phyloP scores from a whole-genome alignment of 2,329 filamentous ascomycete genomes.

The Trichophyton rubrum region DNA sequence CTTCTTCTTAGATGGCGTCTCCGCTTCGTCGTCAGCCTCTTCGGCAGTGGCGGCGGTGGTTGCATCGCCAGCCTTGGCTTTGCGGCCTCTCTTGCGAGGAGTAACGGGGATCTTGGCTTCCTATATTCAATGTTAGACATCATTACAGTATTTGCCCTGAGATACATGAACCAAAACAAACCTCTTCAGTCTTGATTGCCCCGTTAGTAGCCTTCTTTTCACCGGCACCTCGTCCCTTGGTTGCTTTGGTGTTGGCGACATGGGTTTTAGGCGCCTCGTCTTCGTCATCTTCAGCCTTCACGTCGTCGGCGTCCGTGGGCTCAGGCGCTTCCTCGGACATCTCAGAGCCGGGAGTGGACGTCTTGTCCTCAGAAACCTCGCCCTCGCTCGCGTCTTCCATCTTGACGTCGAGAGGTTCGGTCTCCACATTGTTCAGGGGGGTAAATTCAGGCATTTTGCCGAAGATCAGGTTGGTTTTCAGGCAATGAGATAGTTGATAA shows the following conservation, averaged over 20 bases:
- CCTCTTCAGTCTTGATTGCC: not conserved
- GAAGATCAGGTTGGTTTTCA: not conserved
- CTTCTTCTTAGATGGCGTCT: conserved; percentile 1
- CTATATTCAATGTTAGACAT: not conserved
- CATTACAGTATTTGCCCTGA: not conserved
- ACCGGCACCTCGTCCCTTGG: not conserved
- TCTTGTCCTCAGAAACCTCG: not conserved
- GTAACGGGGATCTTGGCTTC: conserved; percentile 11
- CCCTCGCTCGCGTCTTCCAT: not conserved
- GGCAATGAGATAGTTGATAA: too few relatives aligned
- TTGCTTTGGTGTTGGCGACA: not conserved
- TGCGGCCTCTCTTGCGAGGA: conserved; percentile 1
- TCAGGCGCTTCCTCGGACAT: not conserved
- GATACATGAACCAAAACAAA: not conserved
- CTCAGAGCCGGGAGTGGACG: not conserved
- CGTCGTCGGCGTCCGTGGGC: not conserved
- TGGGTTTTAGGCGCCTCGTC: not conserved
- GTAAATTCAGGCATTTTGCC: conserved; percentile 10
- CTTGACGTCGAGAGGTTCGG: not conserved
- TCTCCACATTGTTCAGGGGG: conserved; percentile 9
- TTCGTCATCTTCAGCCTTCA: not conserved
- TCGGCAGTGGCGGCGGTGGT: not conserved
- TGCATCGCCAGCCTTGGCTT: conserved; percentile 4
- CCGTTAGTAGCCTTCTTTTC: not conserved
- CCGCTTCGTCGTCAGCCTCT: not conserved